Evolutionary conservation across 345 rosid genomes (phyloP).

Genomic region (Eucalyptus lansdowneana): DNA sequence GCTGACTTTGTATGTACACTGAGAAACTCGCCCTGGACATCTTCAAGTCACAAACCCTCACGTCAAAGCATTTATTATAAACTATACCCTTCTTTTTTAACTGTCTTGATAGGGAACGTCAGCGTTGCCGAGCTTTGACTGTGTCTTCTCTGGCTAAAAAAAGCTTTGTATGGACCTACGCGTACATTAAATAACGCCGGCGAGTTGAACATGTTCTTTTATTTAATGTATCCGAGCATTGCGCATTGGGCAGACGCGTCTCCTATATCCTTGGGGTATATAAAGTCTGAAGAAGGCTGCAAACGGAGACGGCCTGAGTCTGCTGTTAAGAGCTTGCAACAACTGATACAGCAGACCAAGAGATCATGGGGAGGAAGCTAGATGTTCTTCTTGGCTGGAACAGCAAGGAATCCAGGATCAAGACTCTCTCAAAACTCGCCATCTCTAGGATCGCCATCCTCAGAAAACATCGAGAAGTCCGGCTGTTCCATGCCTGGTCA

Average conservation of each 20-base stretch:
- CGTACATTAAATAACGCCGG: background rate
- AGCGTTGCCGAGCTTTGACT: background rate
- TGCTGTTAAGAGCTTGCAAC: background rate
- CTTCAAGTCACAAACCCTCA: background rate
- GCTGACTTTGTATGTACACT: background rate
- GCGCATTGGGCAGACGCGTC: background rate
- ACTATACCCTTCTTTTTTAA: background rate
- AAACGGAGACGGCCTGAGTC: background rate
- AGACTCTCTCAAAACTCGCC: slow-evolving; percentile 24
- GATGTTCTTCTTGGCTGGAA: slow-evolving; percentile 21
- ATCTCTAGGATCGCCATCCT: slow-evolving; percentile 30
- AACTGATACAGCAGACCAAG: background rate
- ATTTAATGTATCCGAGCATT: background rate
- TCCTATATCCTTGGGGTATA: background rate
- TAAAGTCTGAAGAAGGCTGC: background rate
- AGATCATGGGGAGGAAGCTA: slow-evolving; percentile 4
- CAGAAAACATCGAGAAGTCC: slow-evolving; percentile 24
- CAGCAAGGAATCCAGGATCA: slow-evolving; percentile 20
- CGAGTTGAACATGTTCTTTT: background rate
- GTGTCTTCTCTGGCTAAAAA: background rate
- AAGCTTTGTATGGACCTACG: background rate
- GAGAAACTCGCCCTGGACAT: background rate
- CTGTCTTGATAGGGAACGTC: background rate
- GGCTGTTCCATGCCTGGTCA: slow-evolving; percentile 23
- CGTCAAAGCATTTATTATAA: background rate